Evolutionary conservation across 2,329 filamentous ascomycete species (phyloP).

Genomic region (Alternaria incomplexa): DNA sequence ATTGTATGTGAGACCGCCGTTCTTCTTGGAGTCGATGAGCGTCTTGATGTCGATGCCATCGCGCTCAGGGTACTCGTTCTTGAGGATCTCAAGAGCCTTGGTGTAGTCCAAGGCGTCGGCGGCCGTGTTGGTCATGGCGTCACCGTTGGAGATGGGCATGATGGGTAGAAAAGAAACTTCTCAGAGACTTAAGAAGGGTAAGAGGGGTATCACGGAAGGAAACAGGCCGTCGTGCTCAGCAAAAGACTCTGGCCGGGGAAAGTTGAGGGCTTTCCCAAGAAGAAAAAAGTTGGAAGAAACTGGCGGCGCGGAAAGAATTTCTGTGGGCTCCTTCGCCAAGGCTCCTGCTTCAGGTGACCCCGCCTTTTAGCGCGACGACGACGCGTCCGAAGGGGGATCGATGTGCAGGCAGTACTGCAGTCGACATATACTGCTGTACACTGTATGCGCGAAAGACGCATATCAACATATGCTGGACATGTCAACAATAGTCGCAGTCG

Average conservation of each 20-base stretch:
- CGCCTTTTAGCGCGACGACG: conserved; percentile 22
- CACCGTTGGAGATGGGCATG: conserved; percentile 77
- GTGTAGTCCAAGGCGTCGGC: conserved; percentile 72
- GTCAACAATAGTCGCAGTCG: background rate
- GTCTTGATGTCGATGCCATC: conserved; percentile 90
- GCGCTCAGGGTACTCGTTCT: conserved; percentile 73
- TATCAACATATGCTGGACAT: background rate
- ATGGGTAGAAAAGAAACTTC: conserved; percentile 45
- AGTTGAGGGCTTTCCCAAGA: conserved; percentile 58
- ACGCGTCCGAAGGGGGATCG: conserved; percentile 6
- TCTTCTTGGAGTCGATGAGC: conserved; percentile 87
- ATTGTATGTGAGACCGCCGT: conserved; percentile 97
- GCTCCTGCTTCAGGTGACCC: conserved; percentile 17
- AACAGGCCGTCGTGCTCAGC: conserved; percentile 43
- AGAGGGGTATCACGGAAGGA: conserved; percentile 27
- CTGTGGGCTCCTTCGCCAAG: conserved; percentile 23
- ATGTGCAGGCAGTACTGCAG: background rate
- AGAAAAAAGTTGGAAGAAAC: conserved; percentile 35
- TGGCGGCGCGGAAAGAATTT: conserved; percentile 32
- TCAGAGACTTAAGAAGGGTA: conserved; percentile 38
- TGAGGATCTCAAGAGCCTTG: conserved; percentile 79
- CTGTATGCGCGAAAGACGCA: background rate
- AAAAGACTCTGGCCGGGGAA: conserved; percentile 61
- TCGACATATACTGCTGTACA: background rate
- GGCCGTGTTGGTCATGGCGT: conserved; percentile 58